These are phyloP conservation scores for Lentinula novae-zelandiae DNA, from an alignment of 1,284 basidiomycete genomes.

Conservation along the genomic window DNA sequence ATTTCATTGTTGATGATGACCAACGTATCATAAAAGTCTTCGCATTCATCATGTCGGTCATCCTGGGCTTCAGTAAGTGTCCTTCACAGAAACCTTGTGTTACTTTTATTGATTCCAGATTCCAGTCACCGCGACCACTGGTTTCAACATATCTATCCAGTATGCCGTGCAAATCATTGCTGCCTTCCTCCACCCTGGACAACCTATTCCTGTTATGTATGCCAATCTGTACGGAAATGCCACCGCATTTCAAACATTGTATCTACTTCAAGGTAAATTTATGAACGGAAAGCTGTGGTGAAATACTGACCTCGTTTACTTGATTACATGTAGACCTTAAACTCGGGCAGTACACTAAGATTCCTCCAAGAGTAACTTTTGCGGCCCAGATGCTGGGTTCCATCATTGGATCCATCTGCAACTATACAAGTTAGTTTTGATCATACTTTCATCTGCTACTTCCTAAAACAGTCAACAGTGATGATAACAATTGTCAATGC, in stretches of 20 bases:
- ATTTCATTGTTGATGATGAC: background rate
- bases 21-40: slow-evolving; percentile 18
- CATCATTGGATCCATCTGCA: slow-evolving; percentile 37
- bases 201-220: slow-evolving; percentile 52
- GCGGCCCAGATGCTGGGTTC: slow-evolving; percentile 42
- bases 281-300: background rate
- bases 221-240: slow-evolving; percentile 49
- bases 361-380: slow-evolving; percentile 46
- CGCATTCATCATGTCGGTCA: slow-evolving; percentile 42
- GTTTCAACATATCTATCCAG: slow-evolving; percentile 43
- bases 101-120: slow-evolving; percentile 13
- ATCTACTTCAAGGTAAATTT: slow-evolving; percentile 41
- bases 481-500: slow-evolving; percentile 46
- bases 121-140: slow-evolving; percentile 46
- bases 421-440: slow-evolving; percentile 39
- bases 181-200: slow-evolving; percentile 51
- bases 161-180: slow-evolving; percentile 48
- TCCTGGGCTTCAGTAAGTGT: slow-evolving; percentile 44
- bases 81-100: background rate
- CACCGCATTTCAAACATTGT: slow-evolving; percentile 41
- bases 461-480: slow-evolving; percentile 26
- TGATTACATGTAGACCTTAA: slow-evolving; percentile 29
- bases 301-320: background rate
- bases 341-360: slow-evolving; percentile 49
- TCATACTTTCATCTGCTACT: background rate